Evolutionary conservation across 257 asterid genomes (phyloP), one percentile per base, ranked within the genome.

Genomic region (Scutellaria baicalensis): DNA sequence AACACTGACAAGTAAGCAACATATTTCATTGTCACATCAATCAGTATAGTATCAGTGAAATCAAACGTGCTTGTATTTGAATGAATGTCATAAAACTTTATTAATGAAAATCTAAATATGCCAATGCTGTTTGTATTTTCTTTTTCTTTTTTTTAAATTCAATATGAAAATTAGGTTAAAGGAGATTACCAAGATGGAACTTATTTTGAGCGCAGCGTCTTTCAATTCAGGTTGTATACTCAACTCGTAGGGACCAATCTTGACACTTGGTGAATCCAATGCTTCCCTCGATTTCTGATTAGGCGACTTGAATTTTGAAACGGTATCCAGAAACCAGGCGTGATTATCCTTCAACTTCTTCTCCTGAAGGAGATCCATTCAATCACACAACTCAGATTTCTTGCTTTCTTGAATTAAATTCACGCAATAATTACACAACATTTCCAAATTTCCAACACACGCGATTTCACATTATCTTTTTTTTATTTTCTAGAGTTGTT

Each of bases 241-340:
- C 73, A 94, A 64, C 82, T 86, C 90, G 21, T 75, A 87, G n/a
- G 76, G 59, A 27, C 91, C 97, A 56, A 91, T 80, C 74, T 86
- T 89, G 45, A 94, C 57, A 52, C 66, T 69, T 8, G 36, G 27
- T 0, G 96, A 83, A 44, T 89, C 87, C 80, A 91, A 73, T 7
- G 97, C 99, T 71, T 91, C 95, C 77, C 82, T 88, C 0, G 99
- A 91, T 71, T 86, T 87, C 78, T 66, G 86, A 79, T 74, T 87
- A 7, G 97, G 88, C 16, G 81, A 66, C 85, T 84, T 91, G 84
- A 91, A 94, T 66, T 61, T 71, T 27, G 75, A 64, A 14, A 79
- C 54, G 13, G 96, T 78, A 58, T 84, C 87, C 80, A 86, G 70
- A 60, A 91, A 82, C 97, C 99, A 91, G 3, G 80, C 71, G 69